Evolutionary conservation across 163 green algal species (phyloP).

Genomic region (Scenedesmus sp.): DNA sequence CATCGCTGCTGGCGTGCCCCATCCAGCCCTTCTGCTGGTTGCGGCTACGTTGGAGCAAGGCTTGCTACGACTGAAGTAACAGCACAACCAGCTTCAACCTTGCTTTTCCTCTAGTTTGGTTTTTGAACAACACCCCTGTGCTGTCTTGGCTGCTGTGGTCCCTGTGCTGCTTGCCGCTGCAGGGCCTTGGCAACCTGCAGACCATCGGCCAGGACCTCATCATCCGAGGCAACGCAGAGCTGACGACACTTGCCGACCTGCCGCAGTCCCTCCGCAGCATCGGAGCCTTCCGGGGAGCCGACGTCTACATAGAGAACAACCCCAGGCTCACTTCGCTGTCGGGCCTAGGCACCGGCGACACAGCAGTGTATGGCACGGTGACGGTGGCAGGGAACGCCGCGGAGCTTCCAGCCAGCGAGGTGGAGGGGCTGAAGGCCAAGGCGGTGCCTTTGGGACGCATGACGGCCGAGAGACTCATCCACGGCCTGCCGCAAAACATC

Average conservation of each 20-base stretch:
- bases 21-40: too few species aligned
- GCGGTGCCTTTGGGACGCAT: background rate
- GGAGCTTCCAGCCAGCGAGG: background rate
- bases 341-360: background rate
- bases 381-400: background rate
- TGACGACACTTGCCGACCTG: slow-evolving; percentile 29
- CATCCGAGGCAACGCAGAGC: slow-evolving; percentile 26
- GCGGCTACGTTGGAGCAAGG: too few species aligned
- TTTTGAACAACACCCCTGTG: too few species aligned
- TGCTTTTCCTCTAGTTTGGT: too few species aligned
- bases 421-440: background rate
- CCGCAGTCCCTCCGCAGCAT: slow-evolving; percentile 5
- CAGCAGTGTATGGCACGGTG: slow-evolving; percentile 20
- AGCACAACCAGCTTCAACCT: too few species aligned
- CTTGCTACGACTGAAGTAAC: too few species aligned
- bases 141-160: background rate
- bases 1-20: too few species aligned
- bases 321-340: slow-evolving; percentile 5
- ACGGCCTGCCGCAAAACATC: slow-evolving; percentile 13
- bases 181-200: slow-evolving; percentile 46
- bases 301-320: slow-evolving; percentile 52
- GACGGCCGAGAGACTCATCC: background rate
- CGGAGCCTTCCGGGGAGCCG: slow-evolving; percentile 19
- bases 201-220: slow-evolving; percentile 38
- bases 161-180: background rate